These are phyloP conservation scores for Hyphopichia burtonii DNA, from an alignment of 1,139 yeast species.

Conservation along the genomic window DNA sequence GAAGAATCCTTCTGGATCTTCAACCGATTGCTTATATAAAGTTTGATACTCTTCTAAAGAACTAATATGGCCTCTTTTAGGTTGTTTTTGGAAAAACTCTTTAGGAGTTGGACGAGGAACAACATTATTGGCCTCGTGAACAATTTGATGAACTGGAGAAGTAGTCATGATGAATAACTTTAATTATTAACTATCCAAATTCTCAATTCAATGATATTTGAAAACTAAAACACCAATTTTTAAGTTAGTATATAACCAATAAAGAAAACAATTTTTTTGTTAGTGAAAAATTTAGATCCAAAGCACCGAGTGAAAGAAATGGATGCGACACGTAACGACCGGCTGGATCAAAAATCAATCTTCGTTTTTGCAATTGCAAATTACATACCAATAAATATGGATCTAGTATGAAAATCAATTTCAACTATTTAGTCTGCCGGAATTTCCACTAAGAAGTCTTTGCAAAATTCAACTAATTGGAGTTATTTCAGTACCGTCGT, in stretches of 20 bases:
- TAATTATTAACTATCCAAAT: not conserved
- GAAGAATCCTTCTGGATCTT: slow-evolving; percentile 81
- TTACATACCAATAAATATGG: no score
- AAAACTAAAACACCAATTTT: not conserved
- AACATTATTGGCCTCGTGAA: slow-evolving; percentile 80
- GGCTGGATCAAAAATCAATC: not conserved
- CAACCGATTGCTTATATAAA: slow-evolving; percentile 74
- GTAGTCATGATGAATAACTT: slow-evolving; percentile 19
- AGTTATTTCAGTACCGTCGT: no score
- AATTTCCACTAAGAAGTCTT: no score
- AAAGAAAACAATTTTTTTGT: no score
- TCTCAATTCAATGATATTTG: slow-evolving; percentile 1
- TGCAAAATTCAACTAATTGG: no score
- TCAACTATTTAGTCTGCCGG: no score
- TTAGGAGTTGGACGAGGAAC: slow-evolving; percentile 65
- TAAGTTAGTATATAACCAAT: no score
- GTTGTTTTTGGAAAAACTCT: slow-evolving; percentile 74
- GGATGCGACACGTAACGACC: slow-evolving; percentile 4
- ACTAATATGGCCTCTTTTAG: slow-evolving; percentile 49
- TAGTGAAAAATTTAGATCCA: not conserved
- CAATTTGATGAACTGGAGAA: slow-evolving; percentile 43
- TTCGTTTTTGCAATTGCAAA: no score
- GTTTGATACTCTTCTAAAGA: slow-evolving; percentile 67
- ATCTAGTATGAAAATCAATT: no score
- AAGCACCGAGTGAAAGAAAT: not conserved